phyloP scores from a whole-genome alignment of 2,329 filamentous ascomycete genomes.

The Xylaria sp. region DNA sequence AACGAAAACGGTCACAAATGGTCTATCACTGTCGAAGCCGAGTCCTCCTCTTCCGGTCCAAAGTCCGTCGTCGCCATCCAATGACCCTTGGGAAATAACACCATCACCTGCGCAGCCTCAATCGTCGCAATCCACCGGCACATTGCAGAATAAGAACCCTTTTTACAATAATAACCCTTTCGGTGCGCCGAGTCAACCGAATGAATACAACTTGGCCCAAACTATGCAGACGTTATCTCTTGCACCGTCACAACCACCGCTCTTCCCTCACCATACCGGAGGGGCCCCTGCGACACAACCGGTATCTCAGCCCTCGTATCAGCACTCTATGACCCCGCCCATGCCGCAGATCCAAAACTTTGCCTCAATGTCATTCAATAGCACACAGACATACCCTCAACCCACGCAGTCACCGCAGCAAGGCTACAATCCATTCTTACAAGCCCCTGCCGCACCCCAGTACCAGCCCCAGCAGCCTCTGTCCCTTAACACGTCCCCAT shows the following conservation, averaged over 20 bases:
- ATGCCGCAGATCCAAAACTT: constrained; percentile 57
- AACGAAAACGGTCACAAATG: constrained; percentile 46
- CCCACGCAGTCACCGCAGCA: constrained; percentile 53
- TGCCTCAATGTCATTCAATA: constrained; percentile 54
- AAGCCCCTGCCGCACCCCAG: constrained; percentile 41
- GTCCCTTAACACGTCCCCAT: constrained; percentile 46
- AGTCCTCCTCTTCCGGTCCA: constrained; percentile 44
- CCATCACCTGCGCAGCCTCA: constrained; percentile 65
- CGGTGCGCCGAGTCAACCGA: constrained; percentile 60
- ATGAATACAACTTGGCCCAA: constrained; percentile 64
- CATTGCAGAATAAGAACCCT: constrained; percentile 66
- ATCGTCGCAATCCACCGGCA: constrained; percentile 73
- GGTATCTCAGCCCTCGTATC: constrained; percentile 55
- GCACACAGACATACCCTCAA: constrained; percentile 57
- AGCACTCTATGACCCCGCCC: constrained; percentile 58
- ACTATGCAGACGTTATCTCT: constrained; percentile 82
- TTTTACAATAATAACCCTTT: constrained; percentile 78
- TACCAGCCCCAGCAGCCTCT: constrained; percentile 45
- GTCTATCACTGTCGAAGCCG: constrained; percentile 43
- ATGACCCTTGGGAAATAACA: constrained; percentile 74
- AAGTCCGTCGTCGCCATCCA: constrained; percentile 60
- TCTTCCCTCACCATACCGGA: constrained; percentile 82
- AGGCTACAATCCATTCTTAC: constrained; percentile 65
- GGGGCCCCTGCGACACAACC: constrained; percentile 61
- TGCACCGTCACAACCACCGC: constrained; percentile 64